Evolutionary conservation across 2,329 filamentous ascomycete species (phyloP).

Genomic region (Pyricularia sp.): DNA sequence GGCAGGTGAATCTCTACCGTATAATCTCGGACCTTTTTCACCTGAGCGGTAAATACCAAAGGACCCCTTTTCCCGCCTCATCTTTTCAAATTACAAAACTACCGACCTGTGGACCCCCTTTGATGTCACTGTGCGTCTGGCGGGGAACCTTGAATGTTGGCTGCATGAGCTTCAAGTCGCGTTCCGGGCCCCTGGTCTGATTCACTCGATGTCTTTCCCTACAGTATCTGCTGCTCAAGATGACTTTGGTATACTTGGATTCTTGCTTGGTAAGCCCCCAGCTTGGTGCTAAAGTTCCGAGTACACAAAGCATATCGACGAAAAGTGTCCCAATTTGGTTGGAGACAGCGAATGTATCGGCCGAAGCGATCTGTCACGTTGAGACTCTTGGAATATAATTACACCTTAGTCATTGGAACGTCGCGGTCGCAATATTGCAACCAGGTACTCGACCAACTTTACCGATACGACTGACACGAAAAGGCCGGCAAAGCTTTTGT

Average conservation of each 20-base stretch:
- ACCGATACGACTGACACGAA: not conserved
- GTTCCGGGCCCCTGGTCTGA: not conserved
- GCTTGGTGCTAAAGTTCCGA: not conserved
- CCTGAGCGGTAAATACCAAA: not conserved
- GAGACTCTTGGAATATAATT: not conserved
- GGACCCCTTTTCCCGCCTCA: not conserved
- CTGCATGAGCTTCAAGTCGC: not conserved
- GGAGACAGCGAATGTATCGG: not conserved
- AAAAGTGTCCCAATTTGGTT: not conserved
- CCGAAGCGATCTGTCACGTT: not conserved
- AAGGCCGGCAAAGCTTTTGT: not conserved
- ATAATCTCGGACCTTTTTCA: not conserved
- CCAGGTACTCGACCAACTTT: not conserved
- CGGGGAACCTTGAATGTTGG: not conserved
- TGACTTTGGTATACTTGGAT: not conserved
- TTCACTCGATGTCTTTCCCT: not conserved
- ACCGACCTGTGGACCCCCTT: not conserved
- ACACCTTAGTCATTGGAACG: not conserved
- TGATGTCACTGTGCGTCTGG: not conserved
- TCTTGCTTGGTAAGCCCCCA: not conserved
- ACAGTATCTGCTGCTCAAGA: not conserved
- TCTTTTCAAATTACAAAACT: not conserved
- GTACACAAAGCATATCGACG: not conserved
- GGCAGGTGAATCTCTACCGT: not conserved
- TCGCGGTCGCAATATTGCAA: not conserved